Base-by-base conservation (phyloP, 257 asterid species). In the Ocimum tenuiflorum region DNA sequence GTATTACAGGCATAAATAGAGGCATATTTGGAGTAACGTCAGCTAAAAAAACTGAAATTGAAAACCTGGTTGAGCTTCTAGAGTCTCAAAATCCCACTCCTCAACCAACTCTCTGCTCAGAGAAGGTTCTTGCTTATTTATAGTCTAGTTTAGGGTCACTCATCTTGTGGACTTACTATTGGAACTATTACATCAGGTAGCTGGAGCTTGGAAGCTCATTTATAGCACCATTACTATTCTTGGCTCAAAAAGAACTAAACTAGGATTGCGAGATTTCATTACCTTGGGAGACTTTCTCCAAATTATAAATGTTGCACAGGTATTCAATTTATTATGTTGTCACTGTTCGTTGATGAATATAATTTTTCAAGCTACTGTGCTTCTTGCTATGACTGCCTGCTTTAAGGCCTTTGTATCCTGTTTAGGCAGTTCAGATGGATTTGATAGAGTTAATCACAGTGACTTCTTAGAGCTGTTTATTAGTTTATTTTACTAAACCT, bases 221-320 rank as follows among this genome's bases (percentile, higher is more conserved):
- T 91, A 85, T 60, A 86, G 91, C 81, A 87, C 98, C 13, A 87
- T 89, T 53, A 83, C 91, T 14, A 82, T 91, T 74, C 70, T 87
- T 49, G 96, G 98, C 56, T 80, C 98, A 9, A 91, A 71, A 83
- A 77, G 98, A 75, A 91, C 98, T 33, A 91, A 87, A 75, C 71
- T 91, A 10, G 98, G 98, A 72, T 77, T 91, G 81, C 71, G 98
- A 56, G 98, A 89, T 79, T 91, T 89, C 65, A 82, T 91, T 47
- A 73, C 63, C 54, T 80, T 91, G 70, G 96, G 91, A 42, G 92
- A 87, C 61, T 85, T 91, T 54, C 20, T 77, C 66, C 98, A 91
- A 74, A 64, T 42, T 23, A 91, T 91, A 31, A 71, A 84, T 67
- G 74, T 80, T 38, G 72, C 79, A 77, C 68, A 89, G 98, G 98